Evolutionary conservation across 2,329 filamentous ascomycete species (phyloP).

Genomic region (Penicillium sp.): DNA sequence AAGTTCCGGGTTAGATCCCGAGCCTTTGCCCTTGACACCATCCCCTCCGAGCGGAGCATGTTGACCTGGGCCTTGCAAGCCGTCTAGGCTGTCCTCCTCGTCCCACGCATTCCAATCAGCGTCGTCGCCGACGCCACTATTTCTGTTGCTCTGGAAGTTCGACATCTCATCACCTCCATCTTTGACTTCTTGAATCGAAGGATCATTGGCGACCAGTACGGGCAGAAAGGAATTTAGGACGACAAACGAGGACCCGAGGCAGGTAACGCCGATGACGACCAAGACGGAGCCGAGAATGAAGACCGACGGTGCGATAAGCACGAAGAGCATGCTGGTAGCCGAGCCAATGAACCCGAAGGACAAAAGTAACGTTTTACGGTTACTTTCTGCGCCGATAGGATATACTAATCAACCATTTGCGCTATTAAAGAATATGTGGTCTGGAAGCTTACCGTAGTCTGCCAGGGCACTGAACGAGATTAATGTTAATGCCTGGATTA

Average conservation of each 20-base stretch:
- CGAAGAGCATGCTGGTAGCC: constrained; percentile 78
- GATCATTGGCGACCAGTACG: constrained; percentile 79
- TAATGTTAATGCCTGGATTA: constrained; percentile 81
- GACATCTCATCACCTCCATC: constrained; percentile 25
- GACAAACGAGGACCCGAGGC: constrained; percentile 87
- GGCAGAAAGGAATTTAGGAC: constrained; percentile 90
- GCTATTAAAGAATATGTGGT: not conserved
- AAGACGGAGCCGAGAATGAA: constrained; percentile 77
- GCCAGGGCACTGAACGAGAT: constrained; percentile 66
- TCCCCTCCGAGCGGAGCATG: constrained; percentile 1
- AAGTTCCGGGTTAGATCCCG: constrained; percentile 61
- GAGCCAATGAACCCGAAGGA: constrained; percentile 78
- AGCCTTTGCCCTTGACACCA: constrained; percentile 4
- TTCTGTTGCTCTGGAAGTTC: constrained; percentile 15
- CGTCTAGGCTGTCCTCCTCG: constrained; percentile 24
- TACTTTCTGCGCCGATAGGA: constrained; percentile 25
- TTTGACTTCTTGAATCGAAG: constrained; percentile 45
- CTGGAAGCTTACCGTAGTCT: constrained; percentile 72
- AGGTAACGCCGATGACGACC: constrained; percentile 83
- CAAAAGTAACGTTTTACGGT: constrained; percentile 80
- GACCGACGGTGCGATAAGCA: constrained; percentile 71
- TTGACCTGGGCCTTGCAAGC: not conserved
- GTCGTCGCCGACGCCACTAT: constrained; percentile 5
- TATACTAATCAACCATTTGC: not conserved
- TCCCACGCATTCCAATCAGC: constrained; percentile 19